Base-by-base conservation (phyloP, 1,284 basidiomycete genomes). In the Cerrena zonata region DNA sequence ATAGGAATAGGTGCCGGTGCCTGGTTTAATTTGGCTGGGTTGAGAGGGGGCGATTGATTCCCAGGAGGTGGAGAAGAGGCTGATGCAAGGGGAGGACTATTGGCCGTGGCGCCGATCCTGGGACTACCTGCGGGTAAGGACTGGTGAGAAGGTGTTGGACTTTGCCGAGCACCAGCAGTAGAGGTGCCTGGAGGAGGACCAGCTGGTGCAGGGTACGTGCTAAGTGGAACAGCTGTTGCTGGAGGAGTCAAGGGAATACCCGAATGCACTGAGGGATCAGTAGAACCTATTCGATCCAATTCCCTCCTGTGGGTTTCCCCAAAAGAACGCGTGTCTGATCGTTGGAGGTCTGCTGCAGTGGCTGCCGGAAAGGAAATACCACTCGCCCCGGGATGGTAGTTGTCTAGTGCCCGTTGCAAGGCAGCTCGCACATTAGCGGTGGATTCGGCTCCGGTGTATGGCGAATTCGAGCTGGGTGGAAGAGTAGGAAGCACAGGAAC, bases 231-330 rank as follows among this genome's bases (percentile, higher is more conserved):
- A 12, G 57, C 48, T 11, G 56, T 62, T 19, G 62, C 55, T 0
- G 73, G 73, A 13, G 77, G 72, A 0, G 76, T 73, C n/a, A 74
- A 25, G 21, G 76, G 66, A 45, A 75, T 60, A 48, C 65, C 66
- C 22, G 68, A 63, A 48, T 68, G 65, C 18, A 48, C 59, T 23
- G 65, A 58, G n/a, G 61, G 61, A 5, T 59, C 57, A 2, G 65
- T 62, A 4, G 74, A 67, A 45, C 67, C 66, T 51, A 88, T 82
- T 56, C 70, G 74, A 13, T 74, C 76, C 21, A 91, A 72, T 66
- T 91, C 89, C 39, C 70, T 74, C 1, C 84, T 85, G 61, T 91
- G 88, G 38, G 82, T 89, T 65, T 84, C 84, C 7, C 88, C 88
- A 60, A 91, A 91, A 64, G 84, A 87, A 49, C 78, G 78, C 0